Evolutionary conservation across 2,329 filamentous ascomycete species (phyloP).

Genomic region (Alternaria tenuissima): DNA sequence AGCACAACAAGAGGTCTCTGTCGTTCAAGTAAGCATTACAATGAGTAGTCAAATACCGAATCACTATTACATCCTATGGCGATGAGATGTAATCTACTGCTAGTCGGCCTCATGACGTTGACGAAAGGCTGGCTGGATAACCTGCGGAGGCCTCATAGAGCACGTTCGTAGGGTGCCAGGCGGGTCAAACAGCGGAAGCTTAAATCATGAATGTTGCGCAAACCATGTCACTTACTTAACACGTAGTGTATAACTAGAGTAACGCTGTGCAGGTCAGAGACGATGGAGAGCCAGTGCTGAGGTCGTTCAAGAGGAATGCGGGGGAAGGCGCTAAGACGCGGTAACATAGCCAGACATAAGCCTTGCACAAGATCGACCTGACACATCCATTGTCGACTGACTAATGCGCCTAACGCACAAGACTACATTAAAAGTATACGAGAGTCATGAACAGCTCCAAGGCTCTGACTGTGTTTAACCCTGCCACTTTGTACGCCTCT

Average conservation of each 20-base stretch:
- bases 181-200: neutral
- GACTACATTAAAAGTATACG: neutral
- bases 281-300: neutral
- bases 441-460: neutral
- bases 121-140: neutral
- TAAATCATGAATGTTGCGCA: neutral
- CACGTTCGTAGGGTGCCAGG: neutral
- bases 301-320: neutral
- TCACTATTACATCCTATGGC: neutral
- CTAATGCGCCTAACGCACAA: neutral
- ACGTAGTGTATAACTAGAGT: neutral
- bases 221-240: neutral
- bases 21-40: neutral
- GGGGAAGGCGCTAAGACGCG: slow-evolving; percentile 9
- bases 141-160: neutral
- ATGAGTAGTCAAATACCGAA: neutral
- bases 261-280: neutral
- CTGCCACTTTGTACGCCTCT: slow-evolving; percentile 46
- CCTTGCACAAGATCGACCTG: neutral
- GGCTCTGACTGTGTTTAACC: slow-evolving; percentile 19
- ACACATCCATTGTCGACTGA: neutral
- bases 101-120: neutral
- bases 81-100: neutral
- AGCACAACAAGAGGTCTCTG: neutral
- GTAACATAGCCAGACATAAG: neutral